Percentiles rank a stretch among this genome's conserved stretches.
Conservation (phyloP, 192 early-diverging fungal genomes). For the Tieghemiomyces parasiticus region DNA sequence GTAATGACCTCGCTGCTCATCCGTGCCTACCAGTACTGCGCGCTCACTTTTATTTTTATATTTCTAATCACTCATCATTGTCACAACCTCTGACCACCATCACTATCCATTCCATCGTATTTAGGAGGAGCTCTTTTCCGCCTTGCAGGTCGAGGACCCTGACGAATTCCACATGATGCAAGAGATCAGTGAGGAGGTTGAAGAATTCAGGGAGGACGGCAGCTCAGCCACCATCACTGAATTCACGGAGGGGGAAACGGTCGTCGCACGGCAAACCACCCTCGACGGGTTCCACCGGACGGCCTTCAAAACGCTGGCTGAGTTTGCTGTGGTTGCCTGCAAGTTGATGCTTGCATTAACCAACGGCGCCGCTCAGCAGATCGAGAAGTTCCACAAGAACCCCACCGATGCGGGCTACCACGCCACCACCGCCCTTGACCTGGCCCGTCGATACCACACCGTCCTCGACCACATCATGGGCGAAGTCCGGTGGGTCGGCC, state of each 20-base stretch:
- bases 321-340: conserved; percentile 6
- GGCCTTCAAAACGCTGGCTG: conserved; percentile 5
- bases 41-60: not conserved
- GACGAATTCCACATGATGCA: conserved; percentile 1
- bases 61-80: too few relatives aligned
- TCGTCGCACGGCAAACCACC: too few relatives aligned
- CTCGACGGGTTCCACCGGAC: not conserved
- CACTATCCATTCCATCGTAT: too few relatives aligned
- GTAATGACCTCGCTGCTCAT: not conserved
- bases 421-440: not conserved
- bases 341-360: not conserved
- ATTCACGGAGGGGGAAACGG: too few relatives aligned
- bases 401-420: not conserved
- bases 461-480: not conserved
- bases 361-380: not conserved
- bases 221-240: not conserved
- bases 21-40: not conserved
- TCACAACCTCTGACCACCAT: too few relatives aligned
- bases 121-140: not conserved
- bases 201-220: not conserved
- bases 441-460: not conserved
- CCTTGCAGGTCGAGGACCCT: not conserved
- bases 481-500: conserved; percentile 1
- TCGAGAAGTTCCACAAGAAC: not conserved
- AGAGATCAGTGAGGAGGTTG: conserved; percentile 6